These are phyloP conservation scores for Batkoa obscura DNA, from an alignment of 371 early-diverging fungal genomes.

Conservation along the genomic window DNA sequence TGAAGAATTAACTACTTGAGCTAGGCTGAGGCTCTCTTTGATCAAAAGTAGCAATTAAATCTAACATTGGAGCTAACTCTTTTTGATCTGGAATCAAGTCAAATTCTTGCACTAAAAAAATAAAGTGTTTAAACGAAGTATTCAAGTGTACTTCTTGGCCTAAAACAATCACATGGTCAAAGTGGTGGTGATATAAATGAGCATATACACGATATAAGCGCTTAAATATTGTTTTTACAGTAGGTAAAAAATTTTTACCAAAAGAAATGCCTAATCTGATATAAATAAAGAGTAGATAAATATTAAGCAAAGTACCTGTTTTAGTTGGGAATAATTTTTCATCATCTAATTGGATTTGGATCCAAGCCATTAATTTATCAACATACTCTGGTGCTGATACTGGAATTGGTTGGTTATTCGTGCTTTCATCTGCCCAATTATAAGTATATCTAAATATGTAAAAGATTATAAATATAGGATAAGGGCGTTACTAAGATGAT, in stretches of 20 bases:
- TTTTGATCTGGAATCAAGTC: conserved; percentile 31
- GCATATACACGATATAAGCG: conserved; percentile 71
- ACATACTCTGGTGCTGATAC: conserved; percentile 72
- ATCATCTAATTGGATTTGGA: conserved; percentile 58
- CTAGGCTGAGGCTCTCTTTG: too few relatives aligned
- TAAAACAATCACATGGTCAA: conserved; percentile 35
- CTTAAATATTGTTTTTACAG: conserved; percentile 48
- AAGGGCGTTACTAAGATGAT: neutral
- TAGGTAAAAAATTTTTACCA: conserved; percentile 23
- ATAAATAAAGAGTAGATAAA: neutral
- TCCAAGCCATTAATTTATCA: conserved; percentile 62
- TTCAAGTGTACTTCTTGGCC: conserved; percentile 68
- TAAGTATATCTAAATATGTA: conserved; percentile 39
- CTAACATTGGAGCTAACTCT: conserved; percentile 43
- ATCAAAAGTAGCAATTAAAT: conserved; percentile 21
- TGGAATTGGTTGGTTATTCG: conserved; percentile 39
- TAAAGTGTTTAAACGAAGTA: conserved; percentile 76
- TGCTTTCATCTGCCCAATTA: conserved; percentile 57
- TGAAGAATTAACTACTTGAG: too few relatives aligned
- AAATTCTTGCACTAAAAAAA: conserved; percentile 65
- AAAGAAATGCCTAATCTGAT: conserved; percentile 22
- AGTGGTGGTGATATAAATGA: conserved; percentile 72
- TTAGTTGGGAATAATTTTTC: conserved; percentile 60
- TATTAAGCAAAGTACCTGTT: conserved; percentile 20
- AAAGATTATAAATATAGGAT: neutral